Base-by-base conservation (phyloP, 768 basidiomycete genomes). In the Nevesoporus exiguus region DNA sequence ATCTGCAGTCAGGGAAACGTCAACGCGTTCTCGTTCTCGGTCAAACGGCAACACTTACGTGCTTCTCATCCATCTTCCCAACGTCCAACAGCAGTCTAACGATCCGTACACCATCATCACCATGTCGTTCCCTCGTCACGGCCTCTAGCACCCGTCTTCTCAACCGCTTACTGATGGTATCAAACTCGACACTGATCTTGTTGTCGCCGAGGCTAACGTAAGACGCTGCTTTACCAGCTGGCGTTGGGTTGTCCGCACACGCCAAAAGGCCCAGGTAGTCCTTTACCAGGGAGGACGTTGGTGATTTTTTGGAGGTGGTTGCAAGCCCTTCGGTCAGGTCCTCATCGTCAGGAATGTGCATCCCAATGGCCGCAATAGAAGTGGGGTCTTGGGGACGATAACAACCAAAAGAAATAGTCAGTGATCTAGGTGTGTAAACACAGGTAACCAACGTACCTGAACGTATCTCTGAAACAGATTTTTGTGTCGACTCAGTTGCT, bases 1-100 rank as follows among this genome's bases (percentile, higher is more conserved):
- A 99, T 85, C 95, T 98, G 60, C 14, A 29, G n/a, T 25, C 17
- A n/a, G 36, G 29, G 17, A 39, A 47, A 24, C 33, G 25, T 65
- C 36, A 55, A 47, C 13, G 15, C 0, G 43, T 6, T 7, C 21
- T n/a, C 22, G 29, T 25, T 41, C 37, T 56, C 25, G 44, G 33
- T 41, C 22, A 17, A 37, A 52, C 4, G 22, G 14, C 10, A 17
- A 10, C 33, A 59, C 80, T 55, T 50, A 92, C 95, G 72, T 93
- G 91, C 67, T 95, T 93, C 72, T 97, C 96, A 59, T 94, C 92
- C 79, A 94, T 86, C 71, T 97, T 97, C 7, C 92, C 93, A 5
- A 84, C 85, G 53, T 88, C 84, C 50, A 90, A 66, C 31, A 98
- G 71, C 22, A 96, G 73, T 43, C 88, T 80, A 50, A 98, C 69